Base-by-base conservation (phyloP, 208 protist genomes). In the Entamoeba moshkovskii region DNA sequence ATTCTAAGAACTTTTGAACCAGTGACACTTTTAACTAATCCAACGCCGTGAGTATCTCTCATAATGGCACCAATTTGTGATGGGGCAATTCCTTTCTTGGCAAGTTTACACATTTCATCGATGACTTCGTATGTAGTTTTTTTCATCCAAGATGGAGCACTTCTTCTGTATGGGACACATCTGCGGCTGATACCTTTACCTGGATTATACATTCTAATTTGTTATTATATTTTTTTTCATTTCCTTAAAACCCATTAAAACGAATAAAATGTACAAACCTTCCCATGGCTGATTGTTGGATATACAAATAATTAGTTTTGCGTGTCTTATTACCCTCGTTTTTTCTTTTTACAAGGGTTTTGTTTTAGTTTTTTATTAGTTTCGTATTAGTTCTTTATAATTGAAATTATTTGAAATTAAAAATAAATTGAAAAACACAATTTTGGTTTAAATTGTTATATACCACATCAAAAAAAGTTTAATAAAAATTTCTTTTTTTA, bases 1-100 rank as follows among this genome's bases (percentile, higher is more conserved):
- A 99, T 99, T 96, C 99, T 98, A 92, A 99, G 96, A 94, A 99
- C 99, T 97, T 99, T 99, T 95, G 96, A 97, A 92, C 99, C 99
- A 73, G 99, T 99, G 94, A 99, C 97, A 94, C 97, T 97, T 95
- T 98, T 98, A 42, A 96, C 47, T 96, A 99, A 98, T 93, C 98
- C 98, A 95, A 99, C 97, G 97, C 99, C 99, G 96, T 99, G 98
- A 38, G 98, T 98, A 97, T 99, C 99, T 97, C 99, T 97, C 47
- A 99, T 97, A 95, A 99, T 96, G 94, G 99, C 98, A 45, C 99
- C 99, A 95, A 99, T 99, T 95, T 98, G 97, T 93, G 99, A 99
- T 93, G 99, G 99, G 92, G 98, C 97, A 92, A 99, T 95, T 96
- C 99, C 99, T 97, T 99, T 99, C 95, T 98, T 98, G 94, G 99